A percentile compares a stretch with the other conserved stretches of the same genome.
Evolutionary conservation across 208 protist species (phyloP).

Genomic region (Angomonas deanei): DNA sequence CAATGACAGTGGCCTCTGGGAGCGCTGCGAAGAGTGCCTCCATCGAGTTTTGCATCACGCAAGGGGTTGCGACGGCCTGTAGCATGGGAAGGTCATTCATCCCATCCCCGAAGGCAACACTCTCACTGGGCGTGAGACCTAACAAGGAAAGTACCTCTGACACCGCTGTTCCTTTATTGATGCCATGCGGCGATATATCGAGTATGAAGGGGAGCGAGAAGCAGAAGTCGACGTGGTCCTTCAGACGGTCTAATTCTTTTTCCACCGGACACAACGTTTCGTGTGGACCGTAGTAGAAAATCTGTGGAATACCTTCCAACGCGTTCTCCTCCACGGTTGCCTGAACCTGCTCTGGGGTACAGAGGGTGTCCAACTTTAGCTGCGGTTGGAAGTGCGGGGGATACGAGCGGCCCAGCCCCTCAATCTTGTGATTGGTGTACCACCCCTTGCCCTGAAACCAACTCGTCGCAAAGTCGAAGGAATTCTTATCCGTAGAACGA

Average conservation of each 20-base stretch:
- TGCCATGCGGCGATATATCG: conserved; percentile 24
- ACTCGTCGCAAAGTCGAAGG: conserved; percentile 24
- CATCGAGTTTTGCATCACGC: conserved; percentile 52
- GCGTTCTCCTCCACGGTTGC: not conserved
- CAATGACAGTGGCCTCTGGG: conserved; percentile 2
- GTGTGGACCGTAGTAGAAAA: conserved; percentile 27
- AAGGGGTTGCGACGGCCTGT: conserved; percentile 28
- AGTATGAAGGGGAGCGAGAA: conserved; percentile 38
- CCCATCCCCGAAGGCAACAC: conserved; percentile 63
- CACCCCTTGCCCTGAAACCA: conserved; percentile 27
- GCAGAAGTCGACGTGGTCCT: conserved; percentile 14
- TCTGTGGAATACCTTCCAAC: conserved; percentile 20
- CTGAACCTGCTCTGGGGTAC: conserved; percentile 13
- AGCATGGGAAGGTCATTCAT: conserved; percentile 72
- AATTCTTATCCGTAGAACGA: no score
- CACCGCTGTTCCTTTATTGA: conserved; percentile 54
- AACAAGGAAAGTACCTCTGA: conserved; percentile 24
- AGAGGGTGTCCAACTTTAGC: not conserved
- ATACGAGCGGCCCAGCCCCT: conserved; percentile 17
- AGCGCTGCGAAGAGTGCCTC: conserved; percentile 20
- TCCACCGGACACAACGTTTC: conserved; percentile 13
- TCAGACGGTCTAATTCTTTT: not conserved
- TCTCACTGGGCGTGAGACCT: conserved; percentile 15
- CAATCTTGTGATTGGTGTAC: conserved; percentile 17
- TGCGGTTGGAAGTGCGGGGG: conserved; percentile 22